Evolutionary conservation across 2,329 filamentous ascomycete species (phyloP), one percentile per base, ranked within the genome.

Genomic region (Penicillium fuscoglaucum): DNA sequence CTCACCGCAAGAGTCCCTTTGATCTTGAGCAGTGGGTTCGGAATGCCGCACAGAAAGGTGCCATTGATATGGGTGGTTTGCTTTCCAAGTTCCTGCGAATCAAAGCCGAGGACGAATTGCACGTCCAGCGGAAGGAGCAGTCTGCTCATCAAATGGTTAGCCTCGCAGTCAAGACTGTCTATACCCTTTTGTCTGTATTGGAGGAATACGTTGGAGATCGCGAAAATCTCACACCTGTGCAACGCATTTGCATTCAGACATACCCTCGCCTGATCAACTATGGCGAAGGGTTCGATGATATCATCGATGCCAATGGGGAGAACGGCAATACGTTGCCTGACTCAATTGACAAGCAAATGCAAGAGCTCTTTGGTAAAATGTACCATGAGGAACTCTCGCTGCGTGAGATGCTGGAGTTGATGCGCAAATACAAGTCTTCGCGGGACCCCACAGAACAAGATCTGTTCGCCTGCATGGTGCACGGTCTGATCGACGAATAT

Each of bases 241-340:
- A 97, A 76, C 86, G 93, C 33, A 86, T 88, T 53, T 97, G 93
- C 73, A 92, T 99, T 62, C 93, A 93, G 57, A 89, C 90, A 1
- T 99, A 98, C 68, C 96, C 95, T 8, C 85, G 95, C 44, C 80
- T 99, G 31, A 96, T 99, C 80, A 99, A 99, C 70, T 98, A 96
- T 67, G 93, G 92, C 2, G 91, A 96, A 75, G 92, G 90, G 4
- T 93, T 89, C 62, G 92, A 99, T 74, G 90, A 95, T 57, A 87
- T 98, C 43, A 93, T 99, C 64, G 91, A 98, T 68, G 82, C 83
- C 10, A 96, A 96, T 70, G 90, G 91, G 45, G 84, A 87, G 66
- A 85, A 88, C 21, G 88, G 90, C n/a, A 96, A 98, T 69, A 83
- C 85, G 1, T 83, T 99, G 1, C 89, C 93, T 0, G 82, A 84